Evolutionary conservation across 139 green algal species (phyloP).

Genomic region (Pedinophyceae sp.): DNA sequence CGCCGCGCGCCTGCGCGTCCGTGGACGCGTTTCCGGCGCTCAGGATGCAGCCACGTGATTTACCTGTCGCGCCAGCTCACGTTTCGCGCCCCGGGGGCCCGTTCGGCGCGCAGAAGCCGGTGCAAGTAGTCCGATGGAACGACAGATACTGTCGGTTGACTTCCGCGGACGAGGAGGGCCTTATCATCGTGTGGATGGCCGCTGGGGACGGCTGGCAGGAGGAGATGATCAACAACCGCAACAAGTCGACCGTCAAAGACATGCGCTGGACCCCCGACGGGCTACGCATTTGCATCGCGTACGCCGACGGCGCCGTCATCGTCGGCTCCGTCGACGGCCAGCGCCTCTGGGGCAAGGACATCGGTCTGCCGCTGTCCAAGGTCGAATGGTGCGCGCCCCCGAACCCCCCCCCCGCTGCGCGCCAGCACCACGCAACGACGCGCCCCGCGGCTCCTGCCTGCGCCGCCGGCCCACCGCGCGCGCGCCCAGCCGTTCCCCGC

Average conservation of each 20-base stretch:
- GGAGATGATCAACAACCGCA: conserved; percentile 20
- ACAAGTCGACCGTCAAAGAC: conserved; percentile 55
- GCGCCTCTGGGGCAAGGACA: conserved; percentile 59
- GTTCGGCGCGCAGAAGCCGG: conserved; percentile 2
- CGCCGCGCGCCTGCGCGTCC: conserved; percentile 22
- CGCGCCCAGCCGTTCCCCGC: conserved; percentile 38
- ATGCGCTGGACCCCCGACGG: conserved; percentile 65
- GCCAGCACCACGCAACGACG: conserved; percentile 13
- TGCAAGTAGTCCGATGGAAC: conserved; percentile 51
- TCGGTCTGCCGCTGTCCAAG: conserved; percentile 10
- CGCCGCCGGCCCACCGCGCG: not conserved
- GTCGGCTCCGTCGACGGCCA: conserved; percentile 50
- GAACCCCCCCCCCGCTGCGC: no score
- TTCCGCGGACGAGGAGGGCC: conserved; percentile 52
- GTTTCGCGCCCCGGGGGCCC: no score
- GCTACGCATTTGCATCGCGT: conserved; percentile 69
- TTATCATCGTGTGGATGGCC: conserved; percentile 73
- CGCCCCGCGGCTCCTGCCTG: conserved; percentile 16
- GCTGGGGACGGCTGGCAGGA: not conserved
- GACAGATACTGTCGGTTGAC: conserved; percentile 59
- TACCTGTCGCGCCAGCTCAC: no score
- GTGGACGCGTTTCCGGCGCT: conserved; percentile 30
- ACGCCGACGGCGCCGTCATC: conserved; percentile 70
- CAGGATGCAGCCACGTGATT: not conserved
- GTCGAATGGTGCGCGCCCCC: no score